A percentile compares a stretch with the other conserved stretches of the same genome.
Evolutionary conservation across 2,329 filamentous ascomycete species (phyloP).

Genomic region (Xylariaceae sp.): DNA sequence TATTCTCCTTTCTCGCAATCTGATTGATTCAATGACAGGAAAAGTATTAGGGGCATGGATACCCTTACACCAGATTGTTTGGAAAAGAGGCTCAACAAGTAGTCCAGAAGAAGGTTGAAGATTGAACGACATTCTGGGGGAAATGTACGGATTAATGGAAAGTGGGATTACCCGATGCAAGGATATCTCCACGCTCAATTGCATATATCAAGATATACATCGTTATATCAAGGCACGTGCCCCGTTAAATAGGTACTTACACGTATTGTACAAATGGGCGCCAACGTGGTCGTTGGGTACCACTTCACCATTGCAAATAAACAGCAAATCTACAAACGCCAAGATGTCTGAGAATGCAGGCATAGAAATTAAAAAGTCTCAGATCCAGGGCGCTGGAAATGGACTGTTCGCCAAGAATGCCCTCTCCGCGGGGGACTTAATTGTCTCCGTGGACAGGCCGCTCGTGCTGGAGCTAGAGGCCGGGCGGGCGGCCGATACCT

Average conservation of each 20-base stretch:
- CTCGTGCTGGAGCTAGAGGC: constrained; percentile 25
- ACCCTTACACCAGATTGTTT: not conserved
- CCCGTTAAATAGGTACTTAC: too few relatives aligned
- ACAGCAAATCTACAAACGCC: not conserved
- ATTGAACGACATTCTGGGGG: too few relatives aligned
- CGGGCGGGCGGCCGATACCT: constrained; percentile 26
- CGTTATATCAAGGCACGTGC: too few relatives aligned
- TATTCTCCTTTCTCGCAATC: not conserved
- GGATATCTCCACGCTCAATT: too few relatives aligned
- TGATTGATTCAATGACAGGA: not conserved
- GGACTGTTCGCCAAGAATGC: constrained; percentile 26
- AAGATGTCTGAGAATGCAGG: constrained; percentile 16
- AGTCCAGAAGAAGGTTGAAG: too few relatives aligned
- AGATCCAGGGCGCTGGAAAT: constrained; percentile 24
- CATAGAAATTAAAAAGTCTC: constrained; percentile 25
- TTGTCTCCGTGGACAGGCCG: constrained; percentile 25
- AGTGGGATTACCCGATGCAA: too few relatives aligned
- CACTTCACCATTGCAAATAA: not conserved
- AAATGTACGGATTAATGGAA: too few relatives aligned
- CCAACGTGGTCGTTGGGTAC: too few relatives aligned
- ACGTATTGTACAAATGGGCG: too few relatives aligned
- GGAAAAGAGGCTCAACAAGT: too few relatives aligned
- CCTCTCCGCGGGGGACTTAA: constrained; percentile 26
- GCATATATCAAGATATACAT: too few relatives aligned
- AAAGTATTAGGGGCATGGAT: too few relatives aligned